Base-by-base conservation (phyloP, 176 grass and related monocot species). In the Aegilops sharonensis region DNA sequence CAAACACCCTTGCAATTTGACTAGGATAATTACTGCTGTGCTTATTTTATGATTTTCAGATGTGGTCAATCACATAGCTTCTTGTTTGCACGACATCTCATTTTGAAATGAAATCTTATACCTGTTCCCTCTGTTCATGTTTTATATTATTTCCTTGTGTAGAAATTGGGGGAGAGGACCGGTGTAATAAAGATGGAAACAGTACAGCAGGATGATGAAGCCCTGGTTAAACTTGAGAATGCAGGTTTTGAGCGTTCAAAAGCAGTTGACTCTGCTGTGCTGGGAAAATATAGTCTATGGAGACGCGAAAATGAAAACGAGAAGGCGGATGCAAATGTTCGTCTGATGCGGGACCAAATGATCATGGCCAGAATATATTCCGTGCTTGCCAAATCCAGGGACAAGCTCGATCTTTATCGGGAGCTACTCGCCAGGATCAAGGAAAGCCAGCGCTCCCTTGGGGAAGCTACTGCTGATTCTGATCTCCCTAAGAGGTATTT, bases 241-340 rank as follows among this genome's bases (percentile, higher is more conserved):
- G 81, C 87, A 36, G 85, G 81, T 10, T 90, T 90, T 14, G 87
- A 92, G 29, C 88, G 84, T 11, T 87, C 88, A 60, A 90, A 92
- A 74, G 85, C 91, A 71, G 87, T 92, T 75, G 88, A 92, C 82
- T 92, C 91, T 78, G 91, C 91, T 73, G 91, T 92, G 79, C 71
- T 90, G 24, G 91, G 91, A 77, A 92, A 92, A 78, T 92, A 92
- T 72, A 92, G 88, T 29, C 78, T 92, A 73, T 90, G 91, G 91
- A 87, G 91, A 76, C 85, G 79, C 24, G 88, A 89, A 72, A 85
- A 87, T 90, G 88, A 92, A 79, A 89, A 90, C 57, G 91, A 89
- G 78, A 89, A 92, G 72, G 72, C 85, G 60, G 91, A 92, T 87
- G 84, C 85, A 89, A 87, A 34, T 68, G 84, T 92, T 39, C 76